phyloP scores from a whole-genome alignment of 768 basidiomycete genomes.

The Tylopilus felleus region DNA sequence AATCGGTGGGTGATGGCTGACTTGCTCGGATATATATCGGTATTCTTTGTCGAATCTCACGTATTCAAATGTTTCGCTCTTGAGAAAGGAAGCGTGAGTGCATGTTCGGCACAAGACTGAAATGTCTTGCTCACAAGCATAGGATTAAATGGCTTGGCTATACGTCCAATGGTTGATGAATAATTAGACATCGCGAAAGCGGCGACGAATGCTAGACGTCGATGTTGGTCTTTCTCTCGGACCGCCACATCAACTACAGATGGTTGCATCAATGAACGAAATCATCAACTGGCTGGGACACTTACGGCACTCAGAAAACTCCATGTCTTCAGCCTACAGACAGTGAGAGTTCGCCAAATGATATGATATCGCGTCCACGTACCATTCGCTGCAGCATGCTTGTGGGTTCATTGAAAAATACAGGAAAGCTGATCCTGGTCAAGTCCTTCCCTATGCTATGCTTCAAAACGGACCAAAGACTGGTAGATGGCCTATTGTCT shows the following conservation, averaged over 20 bases:
- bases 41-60: conserved; percentile 84
- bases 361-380: conserved; percentile 14
- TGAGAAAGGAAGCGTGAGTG: not conserved
- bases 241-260: conserved; percentile 78
- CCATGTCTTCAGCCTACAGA: conserved; percentile 87
- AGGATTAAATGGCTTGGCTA: conserved; percentile 97
- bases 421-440: conserved; percentile 93
- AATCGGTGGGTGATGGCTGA: conserved; percentile 95
- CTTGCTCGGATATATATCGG: conserved; percentile 93
- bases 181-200: conserved; percentile 99
- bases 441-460: conserved; percentile 94
- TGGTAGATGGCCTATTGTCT: conserved; percentile 84
- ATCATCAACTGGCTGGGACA: not conserved
- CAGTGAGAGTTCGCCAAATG: not conserved
- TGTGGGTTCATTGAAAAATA: conserved; percentile 91
- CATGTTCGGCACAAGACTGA: not conserved
- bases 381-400: conserved; percentile 97
- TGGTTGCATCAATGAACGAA: conserved; percentile 5
- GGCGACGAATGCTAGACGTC: conserved; percentile 86
- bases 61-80: conserved; percentile 96
- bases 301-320: conserved; percentile 89
- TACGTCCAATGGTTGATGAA: conserved; percentile 91
- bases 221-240: conserved; percentile 68
- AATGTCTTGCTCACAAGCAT: conserved; percentile 63
- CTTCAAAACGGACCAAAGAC: conserved; percentile 94